These are phyloP conservation scores for Rhododendron vialii DNA, from an alignment of 148 eudicot species.

Conservation along the genomic window DNA sequence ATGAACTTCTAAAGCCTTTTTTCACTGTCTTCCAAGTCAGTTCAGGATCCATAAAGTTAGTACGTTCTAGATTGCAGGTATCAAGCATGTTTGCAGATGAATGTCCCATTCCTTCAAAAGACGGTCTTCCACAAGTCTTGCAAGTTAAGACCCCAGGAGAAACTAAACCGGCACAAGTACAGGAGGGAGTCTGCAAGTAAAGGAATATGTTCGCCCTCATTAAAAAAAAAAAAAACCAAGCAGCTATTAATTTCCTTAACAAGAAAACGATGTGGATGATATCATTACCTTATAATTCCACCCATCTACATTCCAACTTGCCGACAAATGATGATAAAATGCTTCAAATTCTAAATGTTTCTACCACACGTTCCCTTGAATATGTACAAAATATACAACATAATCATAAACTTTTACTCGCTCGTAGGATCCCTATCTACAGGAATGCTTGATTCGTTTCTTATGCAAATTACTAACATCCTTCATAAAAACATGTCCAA, in stretches of 20 bases:
- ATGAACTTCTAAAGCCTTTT: slow-evolving; percentile 42
- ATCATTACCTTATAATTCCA: not conserved
- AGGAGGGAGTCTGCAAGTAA: slow-evolving; percentile 14
- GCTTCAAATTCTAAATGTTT: too few species aligned
- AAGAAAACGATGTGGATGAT: not conserved
- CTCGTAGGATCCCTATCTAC: not conserved
- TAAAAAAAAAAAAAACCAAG: not conserved
- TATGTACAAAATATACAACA: not conserved
- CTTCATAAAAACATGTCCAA: not conserved
- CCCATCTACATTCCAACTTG: not conserved
- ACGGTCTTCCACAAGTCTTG: slow-evolving; percentile 12
- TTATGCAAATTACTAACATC: not conserved
- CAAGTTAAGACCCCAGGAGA: slow-evolving; percentile 13
- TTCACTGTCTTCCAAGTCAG: slow-evolving; percentile 51
- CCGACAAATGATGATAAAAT: not conserved
- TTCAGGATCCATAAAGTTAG: slow-evolving; percentile 33
- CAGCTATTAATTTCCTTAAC: not conserved
- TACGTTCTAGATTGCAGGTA: slow-evolving; percentile 33
- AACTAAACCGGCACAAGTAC: slow-evolving; percentile 14
- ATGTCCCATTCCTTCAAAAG: slow-evolving; percentile 38
- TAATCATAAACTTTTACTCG: not conserved
- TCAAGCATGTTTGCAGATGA: slow-evolving; percentile 35
- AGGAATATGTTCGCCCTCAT: not conserved
- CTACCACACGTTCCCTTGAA: not conserved
- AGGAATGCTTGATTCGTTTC: not conserved